Percentiles rank a stretch among this genome's conserved stretches.
phyloP scores from a whole-genome alignment of 2,329 filamentous ascomycete genomes.

The Blumeriella jaapii region DNA sequence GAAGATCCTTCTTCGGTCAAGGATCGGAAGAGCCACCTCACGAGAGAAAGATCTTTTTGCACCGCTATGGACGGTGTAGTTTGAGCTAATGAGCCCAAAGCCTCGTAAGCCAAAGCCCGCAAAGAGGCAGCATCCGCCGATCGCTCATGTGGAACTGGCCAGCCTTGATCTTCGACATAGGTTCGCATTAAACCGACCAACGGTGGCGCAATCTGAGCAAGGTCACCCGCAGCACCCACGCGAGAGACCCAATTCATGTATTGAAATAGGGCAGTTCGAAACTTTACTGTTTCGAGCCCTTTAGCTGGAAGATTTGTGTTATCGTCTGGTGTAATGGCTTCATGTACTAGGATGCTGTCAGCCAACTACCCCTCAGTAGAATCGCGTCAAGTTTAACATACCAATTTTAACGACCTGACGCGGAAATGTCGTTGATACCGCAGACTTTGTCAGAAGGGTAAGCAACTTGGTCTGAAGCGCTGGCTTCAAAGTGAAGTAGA shows the following conservation, averaged over 20 bases:
- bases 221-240: conserved; percentile 49
- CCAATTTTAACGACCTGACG: conserved; percentile 51
- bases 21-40: conserved; percentile 73
- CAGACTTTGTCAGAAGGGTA: conserved; percentile 64
- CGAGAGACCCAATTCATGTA: conserved; percentile 82
- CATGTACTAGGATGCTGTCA: conserved; percentile 36
- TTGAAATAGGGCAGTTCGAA: conserved; percentile 72
- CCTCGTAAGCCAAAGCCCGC: conserved; percentile 77
- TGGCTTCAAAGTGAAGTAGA: conserved; percentile 63
- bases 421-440: conserved; percentile 57
- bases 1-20: conserved; percentile 67
- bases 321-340: conserved; percentile 43
- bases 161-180: conserved; percentile 72
- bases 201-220: conserved; percentile 53
- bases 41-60: conserved; percentile 39
- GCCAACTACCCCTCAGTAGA: no score
- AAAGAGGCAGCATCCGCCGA: conserved; percentile 52
- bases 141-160: conserved; percentile 56
- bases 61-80: conserved; percentile 48
- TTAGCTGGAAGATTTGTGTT: conserved; percentile 26
- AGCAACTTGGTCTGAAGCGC: conserved; percentile 71
- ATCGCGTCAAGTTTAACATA: neutral
- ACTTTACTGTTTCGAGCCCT: conserved; percentile 55
- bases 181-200: conserved; percentile 58
- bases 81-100: conserved; percentile 68